Evolutionary conservation across 2,329 filamentous ascomycete genomes (phyloP).

Genomic region (Orbilia quercus): DNA sequence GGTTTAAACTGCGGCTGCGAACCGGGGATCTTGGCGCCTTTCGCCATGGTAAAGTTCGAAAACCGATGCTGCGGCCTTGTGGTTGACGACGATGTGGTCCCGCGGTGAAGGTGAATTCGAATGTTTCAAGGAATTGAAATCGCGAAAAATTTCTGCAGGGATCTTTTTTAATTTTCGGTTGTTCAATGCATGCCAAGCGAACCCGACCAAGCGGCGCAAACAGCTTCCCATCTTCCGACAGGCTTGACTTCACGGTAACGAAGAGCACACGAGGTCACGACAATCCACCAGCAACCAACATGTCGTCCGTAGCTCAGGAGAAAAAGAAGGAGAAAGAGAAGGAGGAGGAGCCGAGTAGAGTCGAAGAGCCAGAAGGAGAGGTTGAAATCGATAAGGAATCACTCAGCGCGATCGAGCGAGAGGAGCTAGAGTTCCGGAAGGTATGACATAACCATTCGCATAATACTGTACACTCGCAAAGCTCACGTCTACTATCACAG

Average conservation of each 20-base stretch:
- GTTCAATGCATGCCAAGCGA: slow-evolving; percentile 29
- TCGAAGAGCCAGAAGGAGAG: slow-evolving; percentile 46
- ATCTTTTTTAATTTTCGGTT: slow-evolving; percentile 7
- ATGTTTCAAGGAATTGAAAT: slow-evolving; percentile 21
- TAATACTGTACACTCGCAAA: neutral
- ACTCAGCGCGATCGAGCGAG: slow-evolving; percentile 59
- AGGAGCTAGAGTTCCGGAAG: slow-evolving; percentile 60
- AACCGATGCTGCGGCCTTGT: neutral
- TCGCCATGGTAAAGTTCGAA: slow-evolving; percentile 32
- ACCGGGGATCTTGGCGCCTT: slow-evolving; percentile 39
- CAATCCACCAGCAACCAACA: neutral
- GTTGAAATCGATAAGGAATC: slow-evolving; percentile 59
- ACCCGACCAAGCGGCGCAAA: slow-evolving; percentile 4
- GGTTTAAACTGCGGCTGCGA: slow-evolving; percentile 42
- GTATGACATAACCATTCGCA: slow-evolving; percentile 34
- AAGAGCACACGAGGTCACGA: slow-evolving; percentile 3
- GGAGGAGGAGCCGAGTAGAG: slow-evolving; percentile 43
- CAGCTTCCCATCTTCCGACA: slow-evolving; percentile 4
- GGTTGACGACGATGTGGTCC: neutral
- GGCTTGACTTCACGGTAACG: neutral
- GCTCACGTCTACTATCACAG: slow-evolving; percentile 64
- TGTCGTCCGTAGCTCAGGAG: slow-evolving; percentile 34
- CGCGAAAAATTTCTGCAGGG: slow-evolving; percentile 56
- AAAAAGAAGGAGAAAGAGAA: slow-evolving; percentile 27
- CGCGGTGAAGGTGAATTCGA: neutral